Conservation (phyloP, 2,329 filamentous ascomycete species). For the Fusarium abutilonis region DNA sequence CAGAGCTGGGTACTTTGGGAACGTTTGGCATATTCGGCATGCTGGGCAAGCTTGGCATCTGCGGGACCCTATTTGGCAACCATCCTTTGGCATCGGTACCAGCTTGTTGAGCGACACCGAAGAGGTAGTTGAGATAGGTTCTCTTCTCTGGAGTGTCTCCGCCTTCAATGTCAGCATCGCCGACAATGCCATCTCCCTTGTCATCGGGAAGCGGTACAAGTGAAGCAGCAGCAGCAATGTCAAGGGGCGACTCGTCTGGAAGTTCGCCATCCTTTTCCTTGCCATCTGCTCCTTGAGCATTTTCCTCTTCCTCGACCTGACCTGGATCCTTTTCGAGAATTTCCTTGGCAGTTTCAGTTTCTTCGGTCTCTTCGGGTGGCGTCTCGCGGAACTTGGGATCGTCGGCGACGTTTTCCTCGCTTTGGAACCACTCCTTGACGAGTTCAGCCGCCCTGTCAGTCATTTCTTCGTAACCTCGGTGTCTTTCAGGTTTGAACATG, state of each 20-base stretch:
- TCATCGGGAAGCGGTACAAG: slow-evolving; percentile 59
- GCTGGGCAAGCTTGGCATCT: slow-evolving; percentile 49
- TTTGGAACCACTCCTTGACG: slow-evolving; percentile 66
- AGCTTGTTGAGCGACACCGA: slow-evolving; percentile 60
- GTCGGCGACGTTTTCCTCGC: slow-evolving; percentile 57
- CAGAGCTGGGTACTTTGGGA: slow-evolving; percentile 43
- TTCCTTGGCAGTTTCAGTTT: slow-evolving; percentile 44
- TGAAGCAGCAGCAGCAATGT: slow-evolving; percentile 63
- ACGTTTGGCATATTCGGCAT: slow-evolving; percentile 48
- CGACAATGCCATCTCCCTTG: slow-evolving; percentile 48
- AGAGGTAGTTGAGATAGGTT: slow-evolving; percentile 61
- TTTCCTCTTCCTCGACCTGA: slow-evolving; percentile 22
- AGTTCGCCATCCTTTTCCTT: slow-evolving; percentile 36
- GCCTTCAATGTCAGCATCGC: slow-evolving; percentile 47
- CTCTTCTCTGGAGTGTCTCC: slow-evolving; percentile 51
- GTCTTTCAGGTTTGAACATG: slow-evolving; percentile 70
- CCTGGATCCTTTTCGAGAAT: slow-evolving; percentile 37
- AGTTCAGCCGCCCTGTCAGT: slow-evolving; percentile 66
- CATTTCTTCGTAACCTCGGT: slow-evolving; percentile 72
- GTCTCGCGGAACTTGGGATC: slow-evolving; percentile 57
- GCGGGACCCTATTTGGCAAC: slow-evolving; percentile 55
- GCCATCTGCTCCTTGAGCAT: slow-evolving; percentile 3
- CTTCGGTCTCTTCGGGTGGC: slow-evolving; percentile 50
- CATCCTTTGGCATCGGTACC: slow-evolving; percentile 57
- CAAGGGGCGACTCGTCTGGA: slow-evolving; percentile 55